A percentile compares a stretch with the other conserved stretches of the same genome.
phyloP scores from a whole-genome alignment of 2,329 filamentous ascomycete genomes.

The Curvularia lunata region DNA sequence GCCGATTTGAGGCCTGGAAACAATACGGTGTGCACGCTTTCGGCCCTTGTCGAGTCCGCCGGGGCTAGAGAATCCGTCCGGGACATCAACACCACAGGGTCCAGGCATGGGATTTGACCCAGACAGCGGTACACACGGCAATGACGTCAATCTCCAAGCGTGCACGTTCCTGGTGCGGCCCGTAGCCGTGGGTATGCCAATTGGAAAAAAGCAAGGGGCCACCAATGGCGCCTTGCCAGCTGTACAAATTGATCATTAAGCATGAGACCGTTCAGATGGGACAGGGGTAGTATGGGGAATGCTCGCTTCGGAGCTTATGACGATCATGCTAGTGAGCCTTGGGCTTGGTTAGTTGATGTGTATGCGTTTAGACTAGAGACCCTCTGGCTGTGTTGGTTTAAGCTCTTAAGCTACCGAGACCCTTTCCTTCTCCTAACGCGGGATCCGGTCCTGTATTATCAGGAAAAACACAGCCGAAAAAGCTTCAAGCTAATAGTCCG shows the following conservation, averaged over 20 bases:
- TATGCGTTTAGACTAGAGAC: slow-evolving; percentile 18
- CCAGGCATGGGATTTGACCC: slow-evolving; percentile 15
- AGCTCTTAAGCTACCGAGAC: slow-evolving; percentile 12
- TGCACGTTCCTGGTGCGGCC: slow-evolving; percentile 33
- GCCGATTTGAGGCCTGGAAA: slow-evolving; percentile 10
- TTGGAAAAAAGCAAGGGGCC: slow-evolving; percentile 24
- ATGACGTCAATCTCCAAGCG: slow-evolving; percentile 37
- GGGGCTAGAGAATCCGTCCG: slow-evolving; percentile 21
- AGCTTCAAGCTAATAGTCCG: not conserved
- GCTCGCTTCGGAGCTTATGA: slow-evolving; percentile 20
- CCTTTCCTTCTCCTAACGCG: slow-evolving; percentile 27
- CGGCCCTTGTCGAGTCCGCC: slow-evolving; percentile 10
- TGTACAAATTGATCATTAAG: slow-evolving; percentile 45
- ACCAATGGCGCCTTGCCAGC: slow-evolving; percentile 47
- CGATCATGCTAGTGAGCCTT: slow-evolving; percentile 24
- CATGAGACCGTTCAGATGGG: slow-evolving; percentile 28
- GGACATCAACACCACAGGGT: slow-evolving; percentile 15
- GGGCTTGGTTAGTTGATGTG: slow-evolving; percentile 24
- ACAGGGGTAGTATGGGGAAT: slow-evolving; percentile 21
- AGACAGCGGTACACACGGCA: slow-evolving; percentile 13
- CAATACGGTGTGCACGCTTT: slow-evolving; percentile 10
- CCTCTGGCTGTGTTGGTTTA: slow-evolving; percentile 10
- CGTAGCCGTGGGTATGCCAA: slow-evolving; percentile 34
- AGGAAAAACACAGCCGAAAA: slow-evolving; percentile 16
- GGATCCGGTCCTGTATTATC: slow-evolving; percentile 18